Percentiles rank a stretch among this genome's conserved stretches.
Conservation (phyloP, 2,329 filamentous ascomycete species). For the Leptodontidium sp. region DNA sequence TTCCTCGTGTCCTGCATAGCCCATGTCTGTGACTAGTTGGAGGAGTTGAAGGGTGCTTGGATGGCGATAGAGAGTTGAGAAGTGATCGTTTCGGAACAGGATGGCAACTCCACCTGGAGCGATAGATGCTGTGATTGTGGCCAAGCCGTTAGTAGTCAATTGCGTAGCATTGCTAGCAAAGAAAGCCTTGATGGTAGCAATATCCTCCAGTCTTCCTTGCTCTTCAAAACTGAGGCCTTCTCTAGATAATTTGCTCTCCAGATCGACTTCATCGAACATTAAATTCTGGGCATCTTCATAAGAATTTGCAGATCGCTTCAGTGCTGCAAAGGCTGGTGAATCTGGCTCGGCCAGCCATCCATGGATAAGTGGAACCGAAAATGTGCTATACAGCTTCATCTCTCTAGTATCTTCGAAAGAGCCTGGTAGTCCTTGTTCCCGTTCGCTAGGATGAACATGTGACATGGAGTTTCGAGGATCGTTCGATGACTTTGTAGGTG, state of each 20-base stretch:
- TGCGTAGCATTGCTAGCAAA: conserved; percentile 84
- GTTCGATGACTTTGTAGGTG: conserved; percentile 46
- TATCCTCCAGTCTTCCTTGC: conserved; percentile 82
- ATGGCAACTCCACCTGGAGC: conserved; percentile 85
- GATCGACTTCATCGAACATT: conserved; percentile 86
- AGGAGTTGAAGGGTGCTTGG: conserved; percentile 78
- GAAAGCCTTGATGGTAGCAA: conserved; percentile 84
- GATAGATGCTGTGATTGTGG: conserved; percentile 75
- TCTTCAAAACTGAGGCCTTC: conserved; percentile 74
- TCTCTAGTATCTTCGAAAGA: conserved; percentile 88
- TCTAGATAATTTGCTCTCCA: conserved; percentile 78
- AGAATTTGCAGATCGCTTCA: conserved; percentile 78
- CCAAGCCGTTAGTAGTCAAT: conserved; percentile 81
- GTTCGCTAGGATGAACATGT: conserved; percentile 59
- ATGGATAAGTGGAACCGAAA: conserved; percentile 87
- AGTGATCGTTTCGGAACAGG: conserved; percentile 96
- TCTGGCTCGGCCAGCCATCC: conserved; percentile 83
- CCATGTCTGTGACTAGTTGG: conserved; percentile 90
- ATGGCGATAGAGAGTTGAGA: conserved; percentile 91
- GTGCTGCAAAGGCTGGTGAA: conserved; percentile 72
- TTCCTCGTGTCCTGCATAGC: conserved; percentile 86
- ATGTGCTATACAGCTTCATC: conserved; percentile 90
- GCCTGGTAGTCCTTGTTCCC: conserved; percentile 64
- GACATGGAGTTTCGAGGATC: conserved; percentile 58
- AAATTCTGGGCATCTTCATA: conserved; percentile 94